Percentiles rank a stretch among this genome's conserved stretches.
These are phyloP conservation scores for Spizellomyces sp. DNA, from an alignment of 192 early-diverging fungal species.

Conservation along the genomic window DNA sequence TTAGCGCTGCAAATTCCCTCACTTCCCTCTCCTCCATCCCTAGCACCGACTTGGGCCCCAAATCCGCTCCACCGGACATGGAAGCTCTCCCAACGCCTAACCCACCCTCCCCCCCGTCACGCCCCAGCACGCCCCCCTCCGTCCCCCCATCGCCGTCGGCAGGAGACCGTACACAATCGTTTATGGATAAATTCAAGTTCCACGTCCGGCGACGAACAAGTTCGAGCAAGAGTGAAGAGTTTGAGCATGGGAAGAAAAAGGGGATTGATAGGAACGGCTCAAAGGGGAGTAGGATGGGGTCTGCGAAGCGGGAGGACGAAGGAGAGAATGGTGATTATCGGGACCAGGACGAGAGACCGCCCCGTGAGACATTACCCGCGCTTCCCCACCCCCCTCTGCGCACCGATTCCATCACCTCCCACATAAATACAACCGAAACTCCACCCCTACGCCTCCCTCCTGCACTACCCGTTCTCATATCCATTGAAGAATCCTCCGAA, in stretches of 20 bases:
- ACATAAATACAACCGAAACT: background rate
- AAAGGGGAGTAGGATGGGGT: background rate
- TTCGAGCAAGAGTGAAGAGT: slow-evolving; percentile 13
- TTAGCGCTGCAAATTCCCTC: too few species aligned
- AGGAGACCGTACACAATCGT: slow-evolving; percentile 21
- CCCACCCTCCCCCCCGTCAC: too few species aligned
- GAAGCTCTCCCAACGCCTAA: background rate
- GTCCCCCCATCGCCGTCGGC: background rate
- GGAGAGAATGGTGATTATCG: background rate
- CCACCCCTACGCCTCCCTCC: slow-evolving; percentile 63
- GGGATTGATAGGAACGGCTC: background rate
- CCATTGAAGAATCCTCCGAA: slow-evolving; percentile 71
- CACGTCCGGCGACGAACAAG: slow-evolving; percentile 24
- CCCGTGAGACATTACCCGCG: background rate
- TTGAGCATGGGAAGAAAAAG: slow-evolving; percentile 12
- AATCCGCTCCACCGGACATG: background rate
- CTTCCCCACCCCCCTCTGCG: background rate
- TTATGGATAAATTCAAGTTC: slow-evolving; percentile 17
- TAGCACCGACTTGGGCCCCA: background rate
- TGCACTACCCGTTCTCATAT: slow-evolving; percentile 70
- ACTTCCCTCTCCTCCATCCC: too few species aligned
- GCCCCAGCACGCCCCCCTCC: background rate
- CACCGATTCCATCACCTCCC: background rate
- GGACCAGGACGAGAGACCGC: background rate
- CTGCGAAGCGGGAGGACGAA: background rate